Evolutionary conservation across 2,329 filamentous ascomycete species (phyloP).

Genomic region (Colletotrichum siamense): DNA sequence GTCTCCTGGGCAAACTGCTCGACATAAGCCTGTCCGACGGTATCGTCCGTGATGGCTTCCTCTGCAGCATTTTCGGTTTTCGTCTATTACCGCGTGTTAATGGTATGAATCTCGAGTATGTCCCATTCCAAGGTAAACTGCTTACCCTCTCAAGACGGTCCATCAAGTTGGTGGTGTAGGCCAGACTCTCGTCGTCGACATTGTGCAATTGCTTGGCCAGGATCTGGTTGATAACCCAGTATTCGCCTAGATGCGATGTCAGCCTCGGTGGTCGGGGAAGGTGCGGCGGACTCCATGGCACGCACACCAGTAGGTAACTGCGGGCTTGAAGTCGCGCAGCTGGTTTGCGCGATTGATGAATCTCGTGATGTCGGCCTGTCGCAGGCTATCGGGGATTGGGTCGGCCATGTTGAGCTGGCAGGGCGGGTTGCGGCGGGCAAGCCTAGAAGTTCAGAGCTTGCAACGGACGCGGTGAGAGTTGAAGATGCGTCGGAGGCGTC

Average conservation of each 20-base stretch:
- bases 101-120: neutral
- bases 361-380: slow-evolving; percentile 80
- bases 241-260: slow-evolving; percentile 67
- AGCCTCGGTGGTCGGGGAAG: neutral
- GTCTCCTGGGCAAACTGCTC: slow-evolving; percentile 93
- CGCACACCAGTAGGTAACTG: slow-evolving; percentile 95
- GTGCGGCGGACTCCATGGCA: slow-evolving; percentile 24
- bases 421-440: neutral
- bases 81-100: slow-evolving; percentile 48
- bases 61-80: slow-evolving; percentile 78
- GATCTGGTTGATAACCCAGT: slow-evolving; percentile 93
- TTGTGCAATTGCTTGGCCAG: slow-evolving; percentile 81
- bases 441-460: neutral
- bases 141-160: slow-evolving; percentile 84
- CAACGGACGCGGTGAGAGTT: neutral
- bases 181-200: slow-evolving; percentile 76
- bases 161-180: slow-evolving; percentile 85
- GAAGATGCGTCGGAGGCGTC: neutral
- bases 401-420: slow-evolving; percentile 67
- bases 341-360: slow-evolving; percentile 86
- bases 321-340: slow-evolving; percentile 83
- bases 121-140: too few species aligned
- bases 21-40: slow-evolving; percentile 87
- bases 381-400: slow-evolving; percentile 74
- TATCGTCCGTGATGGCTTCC: slow-evolving; percentile 84